A percentile compares a stretch with the other conserved stretches of the same genome.
phyloP scores from a whole-genome alignment of 129 eudicot genomes.

The Calendula officinalis region DNA sequence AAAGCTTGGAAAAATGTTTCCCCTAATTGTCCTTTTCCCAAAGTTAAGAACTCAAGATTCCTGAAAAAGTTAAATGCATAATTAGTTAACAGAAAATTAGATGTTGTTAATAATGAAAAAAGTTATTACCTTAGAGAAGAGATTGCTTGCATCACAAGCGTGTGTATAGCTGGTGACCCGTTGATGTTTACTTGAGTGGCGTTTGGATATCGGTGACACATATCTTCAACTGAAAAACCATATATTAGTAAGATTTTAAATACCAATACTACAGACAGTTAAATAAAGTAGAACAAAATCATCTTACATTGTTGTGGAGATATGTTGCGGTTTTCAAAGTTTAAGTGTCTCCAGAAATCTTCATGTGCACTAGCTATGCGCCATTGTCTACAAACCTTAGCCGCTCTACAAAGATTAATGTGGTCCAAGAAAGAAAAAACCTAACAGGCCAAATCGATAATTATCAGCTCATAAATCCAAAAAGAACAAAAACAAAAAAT shows the following conservation, averaged over 20 bases:
- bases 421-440: slow-evolving; percentile 87
- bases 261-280: no score
- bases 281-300: not conserved
- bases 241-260: slow-evolving; percentile 5
- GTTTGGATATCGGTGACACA: slow-evolving; percentile 89
- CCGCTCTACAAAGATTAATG: slow-evolving; percentile 79
- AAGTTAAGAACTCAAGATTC: slow-evolving; percentile 70
- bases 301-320: slow-evolving; percentile 78
- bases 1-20: slow-evolving; percentile 76
- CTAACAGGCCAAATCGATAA: slow-evolving; percentile 36
- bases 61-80: slow-evolving; percentile 42
- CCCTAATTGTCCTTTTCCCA: slow-evolving; percentile 89
- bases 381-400: slow-evolving; percentile 96
- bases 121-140: slow-evolving; percentile 57
- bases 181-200: slow-evolving; percentile 72
- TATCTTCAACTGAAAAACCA: slow-evolving; percentile 75
- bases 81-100: slow-evolving; percentile 16
- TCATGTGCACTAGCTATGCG: slow-evolving; percentile 90
- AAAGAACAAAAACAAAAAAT: slow-evolving; percentile 7
- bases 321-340: slow-evolving; percentile 68
- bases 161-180: slow-evolving; percentile 58
- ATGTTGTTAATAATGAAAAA: slow-evolving; percentile 11
- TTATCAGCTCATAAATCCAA: slow-evolving; percentile 6
- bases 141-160: slow-evolving; percentile 76
- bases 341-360: slow-evolving; percentile 85